Evolutionary conservation across 177 flowering plant genomes (phyloP).

Genomic region (Telopea speciosissima): DNA sequence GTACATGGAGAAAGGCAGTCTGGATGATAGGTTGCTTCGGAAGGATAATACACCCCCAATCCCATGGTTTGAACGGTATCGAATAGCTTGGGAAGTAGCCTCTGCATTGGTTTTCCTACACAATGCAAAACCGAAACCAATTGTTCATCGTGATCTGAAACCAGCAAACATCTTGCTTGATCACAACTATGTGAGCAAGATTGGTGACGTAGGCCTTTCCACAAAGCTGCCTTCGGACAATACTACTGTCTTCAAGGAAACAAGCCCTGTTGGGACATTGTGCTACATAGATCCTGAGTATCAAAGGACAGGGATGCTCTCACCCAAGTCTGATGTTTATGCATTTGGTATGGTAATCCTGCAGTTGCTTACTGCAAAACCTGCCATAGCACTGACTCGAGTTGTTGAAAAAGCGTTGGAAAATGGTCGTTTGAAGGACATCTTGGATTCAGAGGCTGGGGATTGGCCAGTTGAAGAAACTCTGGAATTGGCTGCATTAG

Average conservation of each 20-base stretch:
- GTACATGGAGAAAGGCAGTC: slow-evolving; percentile 84
- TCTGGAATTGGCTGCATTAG: slow-evolving; percentile 51
- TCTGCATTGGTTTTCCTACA: slow-evolving; percentile 75
- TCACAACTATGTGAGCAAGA: slow-evolving; percentile 7
- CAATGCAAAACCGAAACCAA: slow-evolving; percentile 59
- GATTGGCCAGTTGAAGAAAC: slow-evolving; percentile 75
- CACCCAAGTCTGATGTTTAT: slow-evolving; percentile 21
- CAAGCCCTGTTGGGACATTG: slow-evolving; percentile 61
- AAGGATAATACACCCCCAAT: no score
- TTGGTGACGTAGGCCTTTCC: slow-evolving; percentile 27
- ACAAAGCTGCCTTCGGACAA: slow-evolving; percentile 37
- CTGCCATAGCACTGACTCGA: slow-evolving; percentile 57
- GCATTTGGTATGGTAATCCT: slow-evolving; percentile 65
- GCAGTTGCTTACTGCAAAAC: slow-evolving; percentile 73
- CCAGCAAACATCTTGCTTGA: slow-evolving; percentile 62
- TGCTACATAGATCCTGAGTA: slow-evolving; percentile 94
- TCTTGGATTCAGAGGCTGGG: slow-evolving; percentile 64
- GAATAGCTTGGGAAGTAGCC: slow-evolving; percentile 89
- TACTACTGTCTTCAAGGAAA: slow-evolving; percentile 34
- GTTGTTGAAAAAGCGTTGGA: slow-evolving; percentile 55
- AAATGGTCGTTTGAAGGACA: slow-evolving; percentile 28
- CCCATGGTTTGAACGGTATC: slow-evolving; percentile 32
- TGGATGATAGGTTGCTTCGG: no score
- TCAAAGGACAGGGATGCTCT: slow-evolving; percentile 65
- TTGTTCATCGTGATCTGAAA: slow-evolving; percentile 50